Percentiles rank a stretch among this genome's conserved stretches.
These are phyloP conservation scores for Fusarium sp. DNA, from an alignment of 2,329 filamentous ascomycete species.

Conservation along the genomic window DNA sequence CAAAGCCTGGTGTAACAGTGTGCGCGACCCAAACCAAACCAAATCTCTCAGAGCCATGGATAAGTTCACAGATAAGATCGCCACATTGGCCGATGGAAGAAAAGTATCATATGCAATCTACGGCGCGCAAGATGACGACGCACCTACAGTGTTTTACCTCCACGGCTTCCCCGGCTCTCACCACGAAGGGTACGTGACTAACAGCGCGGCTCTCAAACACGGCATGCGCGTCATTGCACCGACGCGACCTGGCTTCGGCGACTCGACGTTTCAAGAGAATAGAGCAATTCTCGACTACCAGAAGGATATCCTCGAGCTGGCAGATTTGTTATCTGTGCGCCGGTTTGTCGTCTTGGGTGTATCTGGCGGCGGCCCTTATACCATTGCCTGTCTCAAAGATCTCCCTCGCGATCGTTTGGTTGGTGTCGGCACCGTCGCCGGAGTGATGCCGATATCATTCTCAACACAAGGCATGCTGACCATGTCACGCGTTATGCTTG, in stretches of 20 bases:
- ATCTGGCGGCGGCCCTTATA: conserved; percentile 31
- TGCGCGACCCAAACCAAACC: background rate
- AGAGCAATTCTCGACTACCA: conserved; percentile 24
- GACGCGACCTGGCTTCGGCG: conserved; percentile 24
- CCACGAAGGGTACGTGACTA: conserved; percentile 22
- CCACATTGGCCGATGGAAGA: conserved; percentile 25
- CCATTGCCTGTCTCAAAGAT: conserved; percentile 27
- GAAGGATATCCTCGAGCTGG: conserved; percentile 9
- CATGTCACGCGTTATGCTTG: conserved; percentile 21
- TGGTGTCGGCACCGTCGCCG: conserved; percentile 19
- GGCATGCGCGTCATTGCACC: conserved; percentile 22
- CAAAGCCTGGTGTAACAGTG: too few species aligned
- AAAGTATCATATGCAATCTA: conserved; percentile 29
- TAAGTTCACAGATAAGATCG: conserved; percentile 3
- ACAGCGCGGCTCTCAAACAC: background rate
- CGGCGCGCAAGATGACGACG: conserved; percentile 7
- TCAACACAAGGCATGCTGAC: conserved; percentile 29
- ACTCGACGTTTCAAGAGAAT: conserved; percentile 30
- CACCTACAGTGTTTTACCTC: conserved; percentile 29
- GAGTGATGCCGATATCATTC: conserved; percentile 31
- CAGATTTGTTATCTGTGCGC: background rate
- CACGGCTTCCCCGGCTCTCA: conserved; percentile 37
- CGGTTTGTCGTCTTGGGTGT: conserved; percentile 20
- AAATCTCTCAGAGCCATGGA: conserved; percentile 8
- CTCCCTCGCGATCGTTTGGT: conserved; percentile 6